These are phyloP conservation scores for Dactylellina cionopaga DNA, from an alignment of 2,329 filamentous ascomycete genomes.

Conservation along the genomic window DNA sequence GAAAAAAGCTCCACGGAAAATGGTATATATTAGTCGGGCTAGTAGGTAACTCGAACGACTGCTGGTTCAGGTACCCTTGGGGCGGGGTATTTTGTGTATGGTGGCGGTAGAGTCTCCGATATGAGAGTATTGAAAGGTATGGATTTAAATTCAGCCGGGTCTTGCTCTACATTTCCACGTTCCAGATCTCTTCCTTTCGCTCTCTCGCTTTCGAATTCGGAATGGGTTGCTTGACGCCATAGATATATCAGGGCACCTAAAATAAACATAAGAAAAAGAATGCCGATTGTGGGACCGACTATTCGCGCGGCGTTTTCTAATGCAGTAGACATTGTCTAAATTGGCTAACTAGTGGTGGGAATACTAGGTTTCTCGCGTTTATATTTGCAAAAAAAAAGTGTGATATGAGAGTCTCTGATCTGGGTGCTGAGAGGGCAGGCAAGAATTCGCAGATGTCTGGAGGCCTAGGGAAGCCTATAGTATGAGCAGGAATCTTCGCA, in stretches of 20 bases:
- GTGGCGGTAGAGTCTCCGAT: constrained; percentile 14
- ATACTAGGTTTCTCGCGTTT: no score
- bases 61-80: constrained; percentile 34
- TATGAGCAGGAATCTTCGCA: no score
- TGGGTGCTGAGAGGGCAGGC: background rate
- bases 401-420: constrained; percentile 1
- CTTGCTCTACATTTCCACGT: background rate
- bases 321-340: background rate
- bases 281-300: constrained; percentile 31
- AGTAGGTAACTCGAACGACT: constrained; percentile 31
- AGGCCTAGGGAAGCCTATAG: no score
- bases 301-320: background rate
- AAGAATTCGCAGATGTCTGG: no score
- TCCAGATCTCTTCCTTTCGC: constrained; percentile 10
- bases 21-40: constrained; percentile 1
- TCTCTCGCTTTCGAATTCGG: constrained; percentile 31
- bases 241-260: constrained; percentile 17
- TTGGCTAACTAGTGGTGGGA: background rate
- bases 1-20: background rate
- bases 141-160: constrained; percentile 1
- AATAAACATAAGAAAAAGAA: constrained; percentile 27
- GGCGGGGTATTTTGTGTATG: constrained; percentile 26
- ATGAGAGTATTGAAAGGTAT: constrained; percentile 21
- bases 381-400: no score
- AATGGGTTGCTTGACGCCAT: constrained; percentile 31